Base-by-base conservation (phyloP, 2,329 filamentous ascomycete species). In the Dactylellina leptospora region DNA sequence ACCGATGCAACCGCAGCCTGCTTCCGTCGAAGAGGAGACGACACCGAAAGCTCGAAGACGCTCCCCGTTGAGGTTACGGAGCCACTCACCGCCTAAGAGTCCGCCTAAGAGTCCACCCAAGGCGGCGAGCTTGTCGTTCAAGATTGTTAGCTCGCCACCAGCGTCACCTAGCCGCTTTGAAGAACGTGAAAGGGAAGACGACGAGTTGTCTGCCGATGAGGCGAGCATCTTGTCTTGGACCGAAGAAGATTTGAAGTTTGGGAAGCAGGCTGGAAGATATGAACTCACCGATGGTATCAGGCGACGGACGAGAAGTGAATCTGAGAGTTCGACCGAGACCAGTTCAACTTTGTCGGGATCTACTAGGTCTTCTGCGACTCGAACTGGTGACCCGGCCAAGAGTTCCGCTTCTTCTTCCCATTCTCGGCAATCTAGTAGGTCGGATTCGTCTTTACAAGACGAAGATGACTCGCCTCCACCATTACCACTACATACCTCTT, bases 381-480 rank as follows among this genome's bases (percentile, higher is more conserved):
- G 56, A 27, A 51, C 48, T 38, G 58, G 64, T 11, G 56, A 59
- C 36, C 45, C 36, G 36, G 47, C 23, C 23, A 62, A 44, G 16
- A 72, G 68, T 33, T 54, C 59, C n/a, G 51, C 68, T 47, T 58
- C 66, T 4, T 71, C 64, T 4, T 18, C 22, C 48, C 59, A 60
- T 13, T 72, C 68, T n/a, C 27, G 30, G 4, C 47, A 50, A 44
- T 48, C 47, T 36, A 50, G 56, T 10, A 47, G 40, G n/a, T 55
- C 64, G 9, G 33, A 45, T 27, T 16, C 48, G 13, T 42, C 55
- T 6, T 11, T 11, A 4, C 56, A 64, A 25, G 68, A 72, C 8
- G 68, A 72, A 3, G 68, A 72, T 20, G 73, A 76, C 62, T 25
- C 70, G 0, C 76, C 76, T 27, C 76, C 76, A 18, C 76, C 76